Percentiles rank a stretch among this genome's conserved stretches.
phyloP scores from a whole-genome alignment of 345 rosid species.

The Eucalyptus camaldulensis region DNA sequence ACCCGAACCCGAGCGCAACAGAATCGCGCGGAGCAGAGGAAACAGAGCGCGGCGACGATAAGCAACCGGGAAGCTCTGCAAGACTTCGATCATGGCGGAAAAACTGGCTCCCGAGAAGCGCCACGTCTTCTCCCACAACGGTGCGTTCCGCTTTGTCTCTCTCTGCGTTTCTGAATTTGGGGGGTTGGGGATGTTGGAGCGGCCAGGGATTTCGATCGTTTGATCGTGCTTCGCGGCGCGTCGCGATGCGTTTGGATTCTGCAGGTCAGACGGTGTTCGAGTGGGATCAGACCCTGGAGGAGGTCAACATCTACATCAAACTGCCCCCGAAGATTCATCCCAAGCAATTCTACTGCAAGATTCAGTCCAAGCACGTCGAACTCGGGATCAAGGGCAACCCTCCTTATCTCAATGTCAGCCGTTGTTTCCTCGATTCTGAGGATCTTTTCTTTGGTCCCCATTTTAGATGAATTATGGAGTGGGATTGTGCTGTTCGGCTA shows the following conservation, averaged over 20 bases:
- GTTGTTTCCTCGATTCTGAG: background rate
- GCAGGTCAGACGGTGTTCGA: slow-evolving; percentile 74
- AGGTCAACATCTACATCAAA: slow-evolving; percentile 66
- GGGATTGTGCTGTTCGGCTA: background rate
- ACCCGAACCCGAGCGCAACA: background rate
- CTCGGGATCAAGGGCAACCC: slow-evolving; percentile 95
- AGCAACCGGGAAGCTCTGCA: background rate
- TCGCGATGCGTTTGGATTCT: background rate
- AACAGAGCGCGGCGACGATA: background rate
- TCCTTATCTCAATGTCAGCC: slow-evolving; percentile 77
- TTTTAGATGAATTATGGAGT: background rate
- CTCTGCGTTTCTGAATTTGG: background rate
- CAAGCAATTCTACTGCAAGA: slow-evolving; percentile 75
- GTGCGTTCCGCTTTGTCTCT: background rate
- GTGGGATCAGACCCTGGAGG: slow-evolving; percentile 95
- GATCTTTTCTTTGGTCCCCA: background rate
- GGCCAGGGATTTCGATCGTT: background rate
- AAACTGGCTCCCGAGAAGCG: slow-evolving; percentile 64
- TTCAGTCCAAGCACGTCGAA: slow-evolving; percentile 75
- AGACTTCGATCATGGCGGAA: slow-evolving; percentile 24
- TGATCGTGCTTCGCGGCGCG: background rate
- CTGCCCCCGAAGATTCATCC: slow-evolving; percentile 59
- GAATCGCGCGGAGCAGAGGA: background rate
- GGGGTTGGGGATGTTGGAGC: background rate
- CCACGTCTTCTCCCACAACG: slow-evolving; percentile 38